Conservation (phyloP, 2,329 filamentous ascomycete genomes). For the Fusarium gaditjirri region DNA sequence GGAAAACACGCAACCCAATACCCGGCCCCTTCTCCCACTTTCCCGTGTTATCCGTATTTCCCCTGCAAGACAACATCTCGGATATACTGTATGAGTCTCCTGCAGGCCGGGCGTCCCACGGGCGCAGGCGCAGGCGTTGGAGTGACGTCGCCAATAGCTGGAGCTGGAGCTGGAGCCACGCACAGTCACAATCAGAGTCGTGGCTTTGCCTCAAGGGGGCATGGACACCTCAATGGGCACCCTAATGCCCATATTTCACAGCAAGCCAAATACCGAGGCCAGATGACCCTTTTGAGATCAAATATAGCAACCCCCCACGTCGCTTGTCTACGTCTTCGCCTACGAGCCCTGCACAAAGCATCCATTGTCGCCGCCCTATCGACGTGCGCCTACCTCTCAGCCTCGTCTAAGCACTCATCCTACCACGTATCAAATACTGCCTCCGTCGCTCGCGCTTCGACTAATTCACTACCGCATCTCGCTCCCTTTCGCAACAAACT, state of each 20-base stretch:
- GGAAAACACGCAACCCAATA: constrained; percentile 11
- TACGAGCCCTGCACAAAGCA: constrained; percentile 38
- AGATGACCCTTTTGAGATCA: constrained; percentile 40
- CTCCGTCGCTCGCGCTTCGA: constrained; percentile 18
- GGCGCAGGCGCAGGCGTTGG: constrained; percentile 40
- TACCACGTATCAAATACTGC: constrained; percentile 35
- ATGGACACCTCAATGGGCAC: constrained; percentile 5
- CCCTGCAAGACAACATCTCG: constrained; percentile 30
- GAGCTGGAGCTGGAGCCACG: not conserved
- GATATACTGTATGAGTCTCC: constrained; percentile 47
- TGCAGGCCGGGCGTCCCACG: constrained; percentile 47
- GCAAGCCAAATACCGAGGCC: constrained; percentile 35
- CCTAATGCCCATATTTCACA: constrained; percentile 37
- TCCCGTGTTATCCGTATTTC: constrained; percentile 26
- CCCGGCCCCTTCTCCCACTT: constrained; percentile 24
- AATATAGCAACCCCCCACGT: constrained; percentile 32
- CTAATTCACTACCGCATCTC: constrained; percentile 40
- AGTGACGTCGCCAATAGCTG: constrained; percentile 44
- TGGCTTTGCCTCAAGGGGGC: constrained; percentile 38
- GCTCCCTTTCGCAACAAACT: constrained; percentile 36
- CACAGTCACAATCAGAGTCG: constrained; percentile 26
- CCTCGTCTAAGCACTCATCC: constrained; percentile 32
- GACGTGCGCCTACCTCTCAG: constrained; percentile 40
- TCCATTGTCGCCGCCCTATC: constrained; percentile 42
- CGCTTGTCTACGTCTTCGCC: constrained; percentile 33